Conservation (phyloP, 257 asterid species). For the Hygrophila difformis region DNA sequence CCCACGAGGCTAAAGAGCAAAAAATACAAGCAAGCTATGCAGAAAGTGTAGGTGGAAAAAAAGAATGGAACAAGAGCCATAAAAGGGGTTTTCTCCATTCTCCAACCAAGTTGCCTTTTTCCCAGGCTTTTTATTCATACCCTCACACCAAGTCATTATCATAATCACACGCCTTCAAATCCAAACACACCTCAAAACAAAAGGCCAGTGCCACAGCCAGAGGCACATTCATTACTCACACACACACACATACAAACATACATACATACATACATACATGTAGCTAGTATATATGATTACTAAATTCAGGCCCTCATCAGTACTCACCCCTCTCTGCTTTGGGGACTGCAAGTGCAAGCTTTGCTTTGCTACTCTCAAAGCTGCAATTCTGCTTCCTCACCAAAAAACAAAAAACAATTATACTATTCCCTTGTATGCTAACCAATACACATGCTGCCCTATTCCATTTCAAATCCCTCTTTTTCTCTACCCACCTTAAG, state of each 20-base stretch:
- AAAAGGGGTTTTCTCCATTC: too few species aligned
- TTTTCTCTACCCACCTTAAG: too few species aligned
- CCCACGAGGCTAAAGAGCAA: too few species aligned
- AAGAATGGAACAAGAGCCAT: not conserved
- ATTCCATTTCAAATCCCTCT: not conserved
- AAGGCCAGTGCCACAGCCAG: not conserved
- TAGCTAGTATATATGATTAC: too few species aligned
- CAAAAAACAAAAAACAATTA: constrained; percentile 10
- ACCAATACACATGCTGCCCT: constrained; percentile 32
- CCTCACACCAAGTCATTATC: constrained; percentile 11
- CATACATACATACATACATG: constrained; percentile 1
- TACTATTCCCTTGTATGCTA: constrained; percentile 16
- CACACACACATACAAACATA: not conserved
- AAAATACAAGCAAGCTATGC: too few species aligned
- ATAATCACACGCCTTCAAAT: constrained; percentile 1
- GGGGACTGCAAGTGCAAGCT: constrained; percentile 48
- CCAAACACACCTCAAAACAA: too few species aligned
- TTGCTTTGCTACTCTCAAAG: constrained; percentile 54
- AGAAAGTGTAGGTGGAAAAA: constrained; percentile 16
- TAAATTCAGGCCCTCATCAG: constrained; percentile 6
- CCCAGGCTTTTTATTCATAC: constrained; percentile 13
- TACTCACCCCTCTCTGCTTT: constrained; percentile 31
- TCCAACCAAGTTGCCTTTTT: constrained; percentile 31
- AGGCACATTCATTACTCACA: too few species aligned
- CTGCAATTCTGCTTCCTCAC: constrained; percentile 34